A percentile compares a stretch with the other conserved stretches of the same genome.
phyloP scores from a whole-genome alignment of 306 rosid genomes.

The Citrullus mucosospermus region DNA sequence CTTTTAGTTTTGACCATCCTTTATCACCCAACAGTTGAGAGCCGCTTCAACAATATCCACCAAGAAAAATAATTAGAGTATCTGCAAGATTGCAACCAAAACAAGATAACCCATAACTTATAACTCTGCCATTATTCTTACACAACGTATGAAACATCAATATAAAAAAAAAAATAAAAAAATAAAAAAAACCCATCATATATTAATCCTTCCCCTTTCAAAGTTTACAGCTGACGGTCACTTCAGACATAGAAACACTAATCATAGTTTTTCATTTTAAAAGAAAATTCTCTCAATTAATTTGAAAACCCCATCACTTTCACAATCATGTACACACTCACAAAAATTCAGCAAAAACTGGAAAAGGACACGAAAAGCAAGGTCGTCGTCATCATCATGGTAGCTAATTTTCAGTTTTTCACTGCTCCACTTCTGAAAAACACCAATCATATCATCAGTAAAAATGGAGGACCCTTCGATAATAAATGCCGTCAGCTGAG shows the following conservation, averaged over 20 bases:
- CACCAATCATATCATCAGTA: not conserved
- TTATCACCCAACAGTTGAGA: constrained; percentile 14
- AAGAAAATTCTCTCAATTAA: not conserved
- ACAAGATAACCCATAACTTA: not conserved
- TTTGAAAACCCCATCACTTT: not conserved
- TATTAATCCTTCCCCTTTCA: not conserved
- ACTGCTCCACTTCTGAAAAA: not conserved
- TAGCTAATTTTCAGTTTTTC: not conserved
- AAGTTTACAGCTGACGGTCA: not conserved
- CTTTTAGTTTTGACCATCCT: constrained; percentile 27
- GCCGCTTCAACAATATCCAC: constrained; percentile 6
- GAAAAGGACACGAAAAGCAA: not conserved
- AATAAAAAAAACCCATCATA: not conserved
- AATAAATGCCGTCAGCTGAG: not conserved
- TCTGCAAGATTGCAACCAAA: constrained; percentile 15
- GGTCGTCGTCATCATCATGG: not conserved
- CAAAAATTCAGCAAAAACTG: not conserved
- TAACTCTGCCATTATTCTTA: not conserved
- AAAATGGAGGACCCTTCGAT: not conserved
- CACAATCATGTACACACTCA: not conserved
- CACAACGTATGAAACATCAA: not conserved
- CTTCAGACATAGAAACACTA: not conserved
- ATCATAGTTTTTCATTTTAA: not conserved
- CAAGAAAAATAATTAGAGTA: not conserved
- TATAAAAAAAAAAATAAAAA: too few species aligned